Evolutionary conservation across 805 yeast genomes (phyloP), one percentile per base, ranked within the genome.

Genomic region (Cyberlindnera xishuangbannaensis): DNA sequence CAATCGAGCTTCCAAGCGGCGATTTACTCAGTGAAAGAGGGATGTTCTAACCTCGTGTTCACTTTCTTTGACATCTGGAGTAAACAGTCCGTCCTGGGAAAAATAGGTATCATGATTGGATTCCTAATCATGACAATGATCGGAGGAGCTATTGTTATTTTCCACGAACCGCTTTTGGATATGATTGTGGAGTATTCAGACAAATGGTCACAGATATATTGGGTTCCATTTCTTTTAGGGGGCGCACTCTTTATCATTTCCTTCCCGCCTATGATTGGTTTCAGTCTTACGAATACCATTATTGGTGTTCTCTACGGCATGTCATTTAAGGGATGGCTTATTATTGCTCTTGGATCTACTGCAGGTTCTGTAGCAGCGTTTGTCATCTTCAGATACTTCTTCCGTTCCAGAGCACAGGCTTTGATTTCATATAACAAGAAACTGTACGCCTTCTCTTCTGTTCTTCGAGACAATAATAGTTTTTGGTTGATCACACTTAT

Each of bases 221-320:
- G 45, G 43, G 75, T 80, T 1, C 58, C 61, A 10, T 38, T 67
- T 4, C 43, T 76, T 1, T 51, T 88, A 37, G 70, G 78, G 32
- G 13, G 57, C 4, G 54, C 79, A 28, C 58, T 87, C 4, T 71
- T 80, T 44, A 18, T 69, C 2, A 87, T 88, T 5, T 77, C 92
- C 0, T 88, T 90, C 63, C 97, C 98, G 2, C 98, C 97, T 2
- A 43, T 90, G 45, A 57, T 86, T 21, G 98, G 98, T 1, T 88
- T 79, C 59, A 71, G 90, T 5, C 67, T 79, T 15, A 56, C 83
- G 14, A 69, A 81, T 14, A 68, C 82, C 29, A 52, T 80, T 12
- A 64, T 77, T 5, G 98, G 97, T 3, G 76, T 86, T 72, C 71
- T 81, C 7, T 92, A 79, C 55, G 97, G 97, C 2, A 71, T 85